Percentiles rank a stretch among this genome's conserved stretches.
These are phyloP conservation scores for Aphanomyces invadans DNA, from an alignment of 352 stramenopile genomes.

Conservation along the genomic window DNA sequence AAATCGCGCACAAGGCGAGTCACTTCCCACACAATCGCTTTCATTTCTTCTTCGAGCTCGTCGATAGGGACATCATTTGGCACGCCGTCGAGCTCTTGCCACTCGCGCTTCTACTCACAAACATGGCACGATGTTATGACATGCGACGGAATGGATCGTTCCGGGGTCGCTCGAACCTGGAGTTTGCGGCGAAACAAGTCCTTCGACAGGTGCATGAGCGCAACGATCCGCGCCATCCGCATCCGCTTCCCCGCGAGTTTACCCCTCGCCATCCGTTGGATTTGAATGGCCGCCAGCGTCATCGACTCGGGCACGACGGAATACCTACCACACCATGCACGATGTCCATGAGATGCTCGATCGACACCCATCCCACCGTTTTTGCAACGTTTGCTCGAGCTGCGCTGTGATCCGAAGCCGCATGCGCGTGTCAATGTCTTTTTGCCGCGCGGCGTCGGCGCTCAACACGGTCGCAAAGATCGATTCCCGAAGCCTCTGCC, in stretches of 20 bases:
- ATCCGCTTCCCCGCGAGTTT: conserved; percentile 6
- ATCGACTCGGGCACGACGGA: neutral
- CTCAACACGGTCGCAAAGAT: conserved; percentile 21
- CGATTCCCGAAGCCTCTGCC: conserved; percentile 15
- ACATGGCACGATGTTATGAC: neutral
- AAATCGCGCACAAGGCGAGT: conserved; percentile 9
- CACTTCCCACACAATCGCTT: conserved; percentile 9
- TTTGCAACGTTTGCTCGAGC: conserved; percentile 1
- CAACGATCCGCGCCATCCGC: neutral
- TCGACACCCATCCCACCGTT: no score
- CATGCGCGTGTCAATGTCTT: neutral
- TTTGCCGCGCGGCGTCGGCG: neutral
- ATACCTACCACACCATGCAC: neutral
- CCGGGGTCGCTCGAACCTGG: neutral
- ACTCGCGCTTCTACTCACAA: neutral
- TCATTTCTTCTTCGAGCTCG: neutral
- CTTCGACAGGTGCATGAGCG: neutral
- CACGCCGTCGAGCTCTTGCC: neutral
- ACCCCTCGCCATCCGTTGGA: neutral
- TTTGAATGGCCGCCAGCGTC: neutral
- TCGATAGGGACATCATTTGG: neutral
- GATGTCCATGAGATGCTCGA: neutral
- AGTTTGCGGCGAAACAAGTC: neutral
- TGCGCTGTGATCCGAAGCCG: neutral
- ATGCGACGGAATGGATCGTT: neutral